A percentile compares a stretch with the other conserved stretches of the same genome.
Evolutionary conservation across 495 filamentous ascomycete genomes (phyloP).

Genomic region (Amphirosellinia nigrospora): DNA sequence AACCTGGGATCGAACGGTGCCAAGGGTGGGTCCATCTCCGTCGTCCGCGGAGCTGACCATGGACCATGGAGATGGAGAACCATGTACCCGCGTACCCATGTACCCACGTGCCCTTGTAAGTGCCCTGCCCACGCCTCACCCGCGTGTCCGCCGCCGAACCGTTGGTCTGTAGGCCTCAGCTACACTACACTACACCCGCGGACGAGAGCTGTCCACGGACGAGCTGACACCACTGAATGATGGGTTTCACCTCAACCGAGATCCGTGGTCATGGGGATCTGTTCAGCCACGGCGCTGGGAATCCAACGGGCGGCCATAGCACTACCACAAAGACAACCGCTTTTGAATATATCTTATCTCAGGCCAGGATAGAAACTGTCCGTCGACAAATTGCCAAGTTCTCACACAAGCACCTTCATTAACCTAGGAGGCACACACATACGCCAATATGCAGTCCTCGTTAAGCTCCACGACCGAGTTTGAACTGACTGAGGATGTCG

Average conservation of each 20-base stretch:
- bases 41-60: slow-evolving; percentile 12
- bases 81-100: too few species aligned
- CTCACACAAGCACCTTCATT: neutral
- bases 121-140: neutral
- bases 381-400: neutral
- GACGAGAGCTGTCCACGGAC: neutral
- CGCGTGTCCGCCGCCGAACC: neutral
- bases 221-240: neutral
- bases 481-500: neutral
- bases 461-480: neutral
- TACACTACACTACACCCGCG: neutral
- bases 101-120: neutral
- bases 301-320: neutral
- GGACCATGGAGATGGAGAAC: neutral
- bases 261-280: neutral
- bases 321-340: neutral
- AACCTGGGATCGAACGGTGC: neutral
- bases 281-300: neutral
- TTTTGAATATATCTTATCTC: neutral
- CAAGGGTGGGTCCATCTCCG: slow-evolving; percentile 2
- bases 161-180: too few species aligned
- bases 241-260: neutral
- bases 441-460: neutral
- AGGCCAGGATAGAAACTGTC: neutral
- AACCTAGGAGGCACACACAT: neutral